Conservation (phyloP, 2,329 filamentous ascomycete species). For the Botrytis squamosa region DNA sequence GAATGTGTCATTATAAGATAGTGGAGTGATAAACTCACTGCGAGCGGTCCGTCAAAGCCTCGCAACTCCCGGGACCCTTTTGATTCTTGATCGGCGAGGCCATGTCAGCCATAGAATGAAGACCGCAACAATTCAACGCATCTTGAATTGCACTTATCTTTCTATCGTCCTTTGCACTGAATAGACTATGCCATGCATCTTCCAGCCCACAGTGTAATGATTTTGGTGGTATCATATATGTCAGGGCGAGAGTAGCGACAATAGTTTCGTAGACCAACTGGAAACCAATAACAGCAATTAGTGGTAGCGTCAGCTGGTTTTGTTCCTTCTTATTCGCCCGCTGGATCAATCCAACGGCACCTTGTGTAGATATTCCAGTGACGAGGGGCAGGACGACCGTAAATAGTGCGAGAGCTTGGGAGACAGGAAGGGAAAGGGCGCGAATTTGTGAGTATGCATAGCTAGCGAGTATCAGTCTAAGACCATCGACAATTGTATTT, state of each 20-base stretch:
- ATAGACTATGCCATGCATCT: constrained; percentile 56
- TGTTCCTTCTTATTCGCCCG: constrained; percentile 30
- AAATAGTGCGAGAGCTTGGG: constrained; percentile 35
- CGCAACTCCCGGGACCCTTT: constrained; percentile 19
- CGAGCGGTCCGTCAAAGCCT: constrained; percentile 20
- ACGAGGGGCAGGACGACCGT: constrained; percentile 37
- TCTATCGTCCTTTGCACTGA: constrained; percentile 47
- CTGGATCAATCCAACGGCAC: constrained; percentile 28
- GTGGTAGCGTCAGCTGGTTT: constrained; percentile 33
- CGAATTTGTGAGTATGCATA: constrained; percentile 37
- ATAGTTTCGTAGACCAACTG: constrained; percentile 39
- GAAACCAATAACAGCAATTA: constrained; percentile 36
- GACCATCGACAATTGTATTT: background rate
- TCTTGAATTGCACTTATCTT: constrained; percentile 63
- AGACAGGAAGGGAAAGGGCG: constrained; percentile 35
- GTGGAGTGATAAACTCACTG: constrained; percentile 1
- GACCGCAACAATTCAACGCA: constrained; percentile 64
- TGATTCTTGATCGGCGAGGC: constrained; percentile 51
- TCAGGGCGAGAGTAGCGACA: constrained; percentile 36
- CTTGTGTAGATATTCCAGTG: constrained; percentile 35
- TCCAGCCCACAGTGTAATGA: constrained; percentile 53
- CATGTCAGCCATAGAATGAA: constrained; percentile 56
- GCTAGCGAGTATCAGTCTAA: constrained; percentile 25
- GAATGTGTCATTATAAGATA: background rate
- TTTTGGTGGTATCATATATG: constrained; percentile 35